Percentiles rank a stretch among this genome's conserved stretches.
These are phyloP conservation scores for Metarhizium rileyi DNA, from an alignment of 2,329 filamentous ascomycete genomes.

Conservation along the genomic window DNA sequence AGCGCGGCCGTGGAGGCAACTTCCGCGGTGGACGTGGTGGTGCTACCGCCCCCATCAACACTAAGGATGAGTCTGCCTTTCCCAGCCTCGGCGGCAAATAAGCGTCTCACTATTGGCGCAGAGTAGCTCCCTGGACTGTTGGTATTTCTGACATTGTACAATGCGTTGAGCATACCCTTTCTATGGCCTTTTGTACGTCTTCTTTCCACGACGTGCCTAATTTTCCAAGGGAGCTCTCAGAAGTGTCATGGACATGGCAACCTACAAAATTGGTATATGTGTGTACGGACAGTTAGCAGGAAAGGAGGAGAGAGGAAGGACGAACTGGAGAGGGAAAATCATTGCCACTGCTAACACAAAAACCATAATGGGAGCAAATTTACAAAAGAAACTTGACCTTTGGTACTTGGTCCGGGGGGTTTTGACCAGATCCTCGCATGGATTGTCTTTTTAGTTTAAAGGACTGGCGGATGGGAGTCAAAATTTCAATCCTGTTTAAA, in stretches of 20 bases:
- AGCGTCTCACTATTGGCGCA: constrained; percentile 11
- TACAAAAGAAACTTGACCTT: constrained; percentile 20
- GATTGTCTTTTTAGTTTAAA: not conserved
- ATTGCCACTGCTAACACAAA: not conserved
- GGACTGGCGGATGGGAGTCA: not conserved
- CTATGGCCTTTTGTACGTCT: constrained; percentile 6
- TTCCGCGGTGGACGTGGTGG: constrained; percentile 32
- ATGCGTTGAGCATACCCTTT: constrained; percentile 7
- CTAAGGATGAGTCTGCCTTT: constrained; percentile 48
- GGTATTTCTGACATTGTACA: constrained; percentile 6
- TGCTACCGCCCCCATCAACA: constrained; percentile 36
- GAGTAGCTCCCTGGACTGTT: not conserved
- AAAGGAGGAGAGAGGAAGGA: not conserved
- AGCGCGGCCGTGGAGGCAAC: constrained; percentile 34
- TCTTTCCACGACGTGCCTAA: constrained; percentile 3
- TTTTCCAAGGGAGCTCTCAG: not conserved
- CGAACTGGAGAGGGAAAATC: not conserved
- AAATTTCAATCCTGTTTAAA: not conserved
- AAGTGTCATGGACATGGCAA: not conserved
- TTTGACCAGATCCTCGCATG: constrained; percentile 7
- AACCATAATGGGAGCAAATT: not conserved
- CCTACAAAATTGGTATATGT: not conserved
- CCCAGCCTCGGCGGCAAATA: constrained; percentile 50
- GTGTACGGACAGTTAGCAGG: not conserved
- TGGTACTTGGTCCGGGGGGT: constrained; percentile 15